Conservation (phyloP, 2,329 filamentous ascomycete genomes). For the Blastomyces emzantsi region DNA sequence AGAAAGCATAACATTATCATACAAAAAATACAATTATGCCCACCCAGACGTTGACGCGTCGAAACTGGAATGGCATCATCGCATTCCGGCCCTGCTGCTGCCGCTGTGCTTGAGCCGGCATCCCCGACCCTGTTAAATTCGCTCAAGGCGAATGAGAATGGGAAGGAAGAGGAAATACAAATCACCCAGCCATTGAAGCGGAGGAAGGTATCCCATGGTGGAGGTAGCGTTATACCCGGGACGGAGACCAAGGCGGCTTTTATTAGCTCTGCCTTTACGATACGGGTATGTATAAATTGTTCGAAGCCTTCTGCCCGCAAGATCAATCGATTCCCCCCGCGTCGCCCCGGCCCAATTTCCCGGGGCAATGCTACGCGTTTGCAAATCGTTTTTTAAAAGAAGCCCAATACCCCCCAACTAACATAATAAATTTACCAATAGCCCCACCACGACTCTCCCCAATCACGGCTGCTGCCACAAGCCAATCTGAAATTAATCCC, state of each 20-base stretch:
- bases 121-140: conserved; percentile 27
- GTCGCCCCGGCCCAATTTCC: too few species aligned
- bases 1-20: not conserved
- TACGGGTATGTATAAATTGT: conserved; percentile 25
- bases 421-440: conserved; percentile 13
- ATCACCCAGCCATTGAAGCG: conserved; percentile 18
- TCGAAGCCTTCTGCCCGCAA: not conserved
- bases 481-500: conserved; percentile 29
- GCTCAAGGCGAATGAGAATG: conserved; percentile 4
- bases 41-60: conserved; percentile 21
- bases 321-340: not conserved
- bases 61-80: conserved; percentile 30
- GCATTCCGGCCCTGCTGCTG: conserved; percentile 20
- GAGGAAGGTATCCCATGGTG: conserved; percentile 25
- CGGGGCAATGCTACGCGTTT: too few species aligned
- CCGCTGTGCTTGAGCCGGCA: conserved; percentile 27
- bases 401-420: not conserved
- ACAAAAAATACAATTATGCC: not conserved
- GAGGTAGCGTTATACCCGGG: conserved; percentile 3
- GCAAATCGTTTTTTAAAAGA: too few species aligned
- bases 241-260: conserved; percentile 9
- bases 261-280: conserved; percentile 20
- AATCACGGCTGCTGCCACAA: conserved; percentile 28
- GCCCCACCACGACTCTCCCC: conserved; percentile 31
- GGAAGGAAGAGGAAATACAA: not conserved